Evolutionary conservation across 2,329 filamentous ascomycete genomes (phyloP).

Genomic region (Arthroderma sp.): DNA sequence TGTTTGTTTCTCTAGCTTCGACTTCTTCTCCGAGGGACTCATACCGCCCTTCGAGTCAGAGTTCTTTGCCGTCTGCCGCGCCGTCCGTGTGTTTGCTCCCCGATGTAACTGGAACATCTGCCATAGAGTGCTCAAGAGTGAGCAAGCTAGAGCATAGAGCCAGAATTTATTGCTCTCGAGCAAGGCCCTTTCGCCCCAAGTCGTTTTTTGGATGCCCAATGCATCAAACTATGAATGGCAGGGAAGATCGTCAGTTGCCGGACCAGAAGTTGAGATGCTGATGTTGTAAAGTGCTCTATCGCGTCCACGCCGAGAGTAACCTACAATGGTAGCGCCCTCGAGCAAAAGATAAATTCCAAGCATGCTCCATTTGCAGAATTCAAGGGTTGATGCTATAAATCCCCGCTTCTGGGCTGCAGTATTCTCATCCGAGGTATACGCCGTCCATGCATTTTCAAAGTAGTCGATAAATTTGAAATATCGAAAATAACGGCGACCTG

Average conservation of each 20-base stretch:
- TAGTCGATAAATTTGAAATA: conserved; percentile 56
- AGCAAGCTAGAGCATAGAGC: conserved; percentile 50
- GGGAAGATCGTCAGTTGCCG: neutral
- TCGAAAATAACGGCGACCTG: conserved; percentile 52
- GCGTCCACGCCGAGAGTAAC: conserved; percentile 21
- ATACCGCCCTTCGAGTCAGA: conserved; percentile 19
- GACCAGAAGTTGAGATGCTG: neutral
- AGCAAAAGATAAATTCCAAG: conserved; percentile 56
- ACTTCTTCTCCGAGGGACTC: conserved; percentile 11
- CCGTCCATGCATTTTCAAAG: conserved; percentile 41
- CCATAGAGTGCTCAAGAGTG: conserved; percentile 29
- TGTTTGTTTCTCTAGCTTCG: neutral
- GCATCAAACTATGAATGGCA: conserved; percentile 33
- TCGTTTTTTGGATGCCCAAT: conserved; percentile 39
- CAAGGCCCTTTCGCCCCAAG: conserved; percentile 38
- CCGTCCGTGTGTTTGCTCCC: conserved; percentile 1
- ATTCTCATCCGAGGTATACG: conserved; percentile 24
- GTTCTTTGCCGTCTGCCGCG: neutral
- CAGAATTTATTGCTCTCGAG: conserved; percentile 57
- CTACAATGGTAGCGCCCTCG: conserved; percentile 52
- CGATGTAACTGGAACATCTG: conserved; percentile 13
- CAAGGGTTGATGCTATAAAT: conserved; percentile 37
- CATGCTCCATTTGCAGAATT: conserved; percentile 46
- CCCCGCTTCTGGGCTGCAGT: conserved; percentile 11
- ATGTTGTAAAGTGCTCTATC: too few relatives aligned